A percentile compares a stretch with the other conserved stretches of the same genome.
These are phyloP conservation scores for Botrytis fabae DNA, from an alignment of 2,329 filamentous ascomycete species.

Conservation along the genomic window DNA sequence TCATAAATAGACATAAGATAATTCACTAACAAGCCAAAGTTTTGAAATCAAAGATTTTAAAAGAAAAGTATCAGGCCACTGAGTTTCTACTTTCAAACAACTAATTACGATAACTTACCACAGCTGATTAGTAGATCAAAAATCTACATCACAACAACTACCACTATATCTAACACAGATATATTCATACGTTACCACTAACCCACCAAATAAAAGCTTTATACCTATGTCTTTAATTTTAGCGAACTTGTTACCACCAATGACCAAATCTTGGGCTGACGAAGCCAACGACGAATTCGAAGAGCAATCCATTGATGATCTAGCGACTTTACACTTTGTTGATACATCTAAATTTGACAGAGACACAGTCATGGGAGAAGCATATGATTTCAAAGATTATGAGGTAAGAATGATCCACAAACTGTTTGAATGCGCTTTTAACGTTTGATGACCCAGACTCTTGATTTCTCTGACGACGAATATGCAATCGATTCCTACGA, in stretches of 20 bases:
- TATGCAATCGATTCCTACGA: background rate
- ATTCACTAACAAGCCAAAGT: background rate
- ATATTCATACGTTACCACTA: background rate
- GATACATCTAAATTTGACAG: background rate
- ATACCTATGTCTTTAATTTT: conserved; percentile 16
- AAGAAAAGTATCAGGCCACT: too few relatives aligned
- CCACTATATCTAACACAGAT: background rate
- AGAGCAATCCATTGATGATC: background rate
- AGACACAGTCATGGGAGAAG: background rate
- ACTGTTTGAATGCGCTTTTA: background rate
- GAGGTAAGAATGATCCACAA: background rate
- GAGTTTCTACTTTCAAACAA: background rate
- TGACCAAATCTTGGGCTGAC: conserved; percentile 10
- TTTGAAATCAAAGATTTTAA: background rate
- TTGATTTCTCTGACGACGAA: background rate
- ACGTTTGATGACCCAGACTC: background rate
- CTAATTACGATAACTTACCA: background rate
- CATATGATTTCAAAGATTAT: conserved; percentile 5
- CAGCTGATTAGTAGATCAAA: background rate
- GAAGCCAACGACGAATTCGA: conserved; percentile 6
- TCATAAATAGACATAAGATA: too few relatives aligned
- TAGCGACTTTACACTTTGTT: background rate
- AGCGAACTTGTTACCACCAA: background rate
- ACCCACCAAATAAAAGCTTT: background rate
- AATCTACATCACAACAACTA: background rate